phyloP scores from a whole-genome alignment of 768 basidiomycete species.

The Hemileccinum impolitum region DNA sequence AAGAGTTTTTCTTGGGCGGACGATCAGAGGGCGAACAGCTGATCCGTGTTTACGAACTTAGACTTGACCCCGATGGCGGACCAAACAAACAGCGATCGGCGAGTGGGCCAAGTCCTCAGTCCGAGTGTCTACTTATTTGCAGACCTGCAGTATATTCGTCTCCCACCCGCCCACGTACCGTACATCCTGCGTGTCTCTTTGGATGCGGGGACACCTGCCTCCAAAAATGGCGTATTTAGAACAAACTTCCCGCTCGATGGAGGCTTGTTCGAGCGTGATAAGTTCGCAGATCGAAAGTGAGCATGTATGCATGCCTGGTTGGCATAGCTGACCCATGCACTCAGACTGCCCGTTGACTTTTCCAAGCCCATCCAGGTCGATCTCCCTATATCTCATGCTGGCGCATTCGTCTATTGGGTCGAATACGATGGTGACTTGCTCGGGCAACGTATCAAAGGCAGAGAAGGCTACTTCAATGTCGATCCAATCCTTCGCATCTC shows the following conservation, averaged over 20 bases:
- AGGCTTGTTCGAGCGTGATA: slow-evolving; percentile 74
- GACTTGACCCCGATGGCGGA: slow-evolving; percentile 86
- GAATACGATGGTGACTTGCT: slow-evolving; percentile 72
- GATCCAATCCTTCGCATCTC: slow-evolving; percentile 84
- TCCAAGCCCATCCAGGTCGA: slow-evolving; percentile 92
- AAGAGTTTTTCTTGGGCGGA: slow-evolving; percentile 77
- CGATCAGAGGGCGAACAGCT: slow-evolving; percentile 52
- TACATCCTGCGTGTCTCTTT: slow-evolving; percentile 91
- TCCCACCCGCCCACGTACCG: slow-evolving; percentile 85
- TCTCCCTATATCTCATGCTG: slow-evolving; percentile 93
- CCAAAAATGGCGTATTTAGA: slow-evolving; percentile 88
- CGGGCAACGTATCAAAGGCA: slow-evolving; percentile 69
- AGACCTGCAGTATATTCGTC: slow-evolving; percentile 78
- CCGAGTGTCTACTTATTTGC: slow-evolving; percentile 8
- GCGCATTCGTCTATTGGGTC: slow-evolving; percentile 93
- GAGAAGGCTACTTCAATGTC: slow-evolving; percentile 94
- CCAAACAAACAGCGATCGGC: slow-evolving; percentile 84
- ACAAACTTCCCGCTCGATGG: slow-evolving; percentile 98
- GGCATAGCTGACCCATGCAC: slow-evolving; percentile 13
- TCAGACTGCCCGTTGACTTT: slow-evolving; percentile 79
- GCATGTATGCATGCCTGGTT: slow-evolving; percentile 18
- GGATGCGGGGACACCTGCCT: slow-evolving; percentile 88
- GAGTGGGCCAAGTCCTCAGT: slow-evolving; percentile 28
- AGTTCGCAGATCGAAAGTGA: slow-evolving; percentile 73
- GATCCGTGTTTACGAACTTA: slow-evolving; percentile 82